Evolutionary conservation across 495 filamentous ascomycete species (phyloP).

Genomic region (Lasiosphaeria hispida): DNA sequence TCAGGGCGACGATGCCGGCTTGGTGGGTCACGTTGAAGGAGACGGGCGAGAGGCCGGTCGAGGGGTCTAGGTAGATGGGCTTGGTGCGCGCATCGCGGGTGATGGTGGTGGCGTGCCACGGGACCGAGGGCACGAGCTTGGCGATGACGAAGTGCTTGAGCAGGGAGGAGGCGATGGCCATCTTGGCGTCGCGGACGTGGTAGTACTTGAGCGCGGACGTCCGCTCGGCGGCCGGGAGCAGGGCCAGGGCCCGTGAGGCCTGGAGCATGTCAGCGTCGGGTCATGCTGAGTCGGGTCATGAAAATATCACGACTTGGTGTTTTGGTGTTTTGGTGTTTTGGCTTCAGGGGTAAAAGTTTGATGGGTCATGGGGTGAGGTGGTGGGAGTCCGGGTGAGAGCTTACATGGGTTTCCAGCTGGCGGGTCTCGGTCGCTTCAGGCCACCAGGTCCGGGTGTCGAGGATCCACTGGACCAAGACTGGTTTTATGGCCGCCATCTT

Average conservation of each 20-base stretch:
- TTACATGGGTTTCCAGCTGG: constrained; percentile 41
- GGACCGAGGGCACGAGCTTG: constrained; percentile 52
- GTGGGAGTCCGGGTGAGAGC: constrained; percentile 5
- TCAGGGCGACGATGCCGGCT: constrained; percentile 66
- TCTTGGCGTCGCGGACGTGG: constrained; percentile 62
- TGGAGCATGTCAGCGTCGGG: constrained; percentile 19
- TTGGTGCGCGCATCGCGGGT: constrained; percentile 60
- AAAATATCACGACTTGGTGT: too few relatives aligned
- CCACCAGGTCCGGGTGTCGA: constrained; percentile 47
- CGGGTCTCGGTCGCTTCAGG: constrained; percentile 39
- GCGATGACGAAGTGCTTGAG: constrained; percentile 75
- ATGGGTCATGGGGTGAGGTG: not conserved
- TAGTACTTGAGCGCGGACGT: constrained; percentile 53
- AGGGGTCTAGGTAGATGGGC: constrained; percentile 49
- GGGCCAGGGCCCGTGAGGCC: constrained; percentile 54
- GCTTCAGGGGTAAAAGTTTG: not conserved
- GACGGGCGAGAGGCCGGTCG: constrained; percentile 39
- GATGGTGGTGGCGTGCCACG: constrained; percentile 64
- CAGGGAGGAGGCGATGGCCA: constrained; percentile 70
- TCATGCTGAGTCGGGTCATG: too few relatives aligned
- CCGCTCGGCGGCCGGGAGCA: constrained; percentile 55
- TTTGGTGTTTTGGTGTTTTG: too few relatives aligned
- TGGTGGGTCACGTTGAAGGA: constrained; percentile 92
- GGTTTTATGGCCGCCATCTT: constrained; percentile 14
- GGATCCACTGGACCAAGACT: constrained; percentile 43